phyloP scores from a whole-genome alignment of 176 grass and related monocot genomes.

The Ensete ventricosum region DNA sequence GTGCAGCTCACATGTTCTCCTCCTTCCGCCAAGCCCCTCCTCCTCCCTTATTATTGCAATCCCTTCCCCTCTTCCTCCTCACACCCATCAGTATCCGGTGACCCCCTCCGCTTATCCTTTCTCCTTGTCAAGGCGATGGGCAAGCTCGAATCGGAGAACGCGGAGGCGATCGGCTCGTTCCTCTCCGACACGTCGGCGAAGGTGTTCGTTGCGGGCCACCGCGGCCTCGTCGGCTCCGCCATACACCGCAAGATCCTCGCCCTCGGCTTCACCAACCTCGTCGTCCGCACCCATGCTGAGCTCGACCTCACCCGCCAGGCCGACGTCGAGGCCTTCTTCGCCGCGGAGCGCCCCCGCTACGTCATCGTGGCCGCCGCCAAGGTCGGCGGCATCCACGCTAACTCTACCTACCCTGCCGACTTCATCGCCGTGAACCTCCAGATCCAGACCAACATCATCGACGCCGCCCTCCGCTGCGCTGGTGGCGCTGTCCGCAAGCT shows the following conservation, averaged over 20 bases:
- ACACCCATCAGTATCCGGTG: background rate
- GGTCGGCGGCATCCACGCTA: slow-evolving; percentile 77
- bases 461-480: slow-evolving; percentile 45
- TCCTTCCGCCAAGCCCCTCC: too few species aligned
- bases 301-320: slow-evolving; percentile 63
- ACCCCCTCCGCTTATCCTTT: background rate
- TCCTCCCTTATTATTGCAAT: background rate
- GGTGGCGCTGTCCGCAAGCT: slow-evolving; percentile 59
- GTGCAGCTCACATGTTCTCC: background rate
- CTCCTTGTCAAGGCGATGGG: background rate
- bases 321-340: slow-evolving; percentile 69
- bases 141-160: too few species aligned
- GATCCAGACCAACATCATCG: slow-evolving; percentile 81
- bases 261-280: slow-evolving; percentile 50
- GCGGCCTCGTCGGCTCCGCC: slow-evolving; percentile 57
- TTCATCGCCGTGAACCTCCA: slow-evolving; percentile 82
- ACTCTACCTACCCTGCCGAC: slow-evolving; percentile 61
- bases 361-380: slow-evolving; percentile 71
- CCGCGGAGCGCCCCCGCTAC: slow-evolving; percentile 46
- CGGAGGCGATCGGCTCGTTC: slow-evolving; percentile 26
- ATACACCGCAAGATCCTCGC: slow-evolving; percentile 40
- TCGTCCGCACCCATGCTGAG: slow-evolving; percentile 49
- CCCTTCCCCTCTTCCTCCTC: background rate
- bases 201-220: slow-evolving; percentile 67
- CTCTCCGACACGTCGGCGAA: slow-evolving; percentile 52